A percentile compares a stretch with the other conserved stretches of the same genome.
These are phyloP conservation scores for Hirsutella thompsonii DNA, from an alignment of 2,329 filamentous ascomycete genomes.

Conservation along the genomic window DNA sequence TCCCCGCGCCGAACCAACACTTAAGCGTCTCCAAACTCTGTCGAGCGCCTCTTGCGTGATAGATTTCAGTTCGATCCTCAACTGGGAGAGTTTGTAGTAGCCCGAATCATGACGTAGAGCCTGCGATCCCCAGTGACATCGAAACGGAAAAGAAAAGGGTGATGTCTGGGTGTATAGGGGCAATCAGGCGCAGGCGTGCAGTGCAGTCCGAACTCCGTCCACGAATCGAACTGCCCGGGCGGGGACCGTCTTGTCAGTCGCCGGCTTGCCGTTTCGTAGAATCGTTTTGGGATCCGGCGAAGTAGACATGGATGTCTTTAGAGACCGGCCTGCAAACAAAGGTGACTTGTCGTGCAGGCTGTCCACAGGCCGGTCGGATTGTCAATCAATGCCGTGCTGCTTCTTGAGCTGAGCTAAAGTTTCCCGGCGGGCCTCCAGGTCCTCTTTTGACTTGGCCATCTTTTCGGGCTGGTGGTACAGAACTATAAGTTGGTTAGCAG, in stretches of 20 bases:
- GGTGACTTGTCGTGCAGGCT: slow-evolving; percentile 29
- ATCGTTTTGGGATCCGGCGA: slow-evolving; percentile 29
- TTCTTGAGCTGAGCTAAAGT: slow-evolving; percentile 97
- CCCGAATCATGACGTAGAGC: no score
- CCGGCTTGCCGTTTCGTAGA: slow-evolving; percentile 28
- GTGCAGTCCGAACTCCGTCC: slow-evolving; percentile 23
- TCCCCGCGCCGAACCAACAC: no score
- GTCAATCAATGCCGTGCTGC: slow-evolving; percentile 98
- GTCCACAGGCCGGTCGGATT: slow-evolving; percentile 58
- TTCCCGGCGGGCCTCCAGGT: slow-evolving; percentile 85
- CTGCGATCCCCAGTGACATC: no score
- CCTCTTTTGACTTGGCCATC: slow-evolving; percentile 75
- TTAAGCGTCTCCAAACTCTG: no score
- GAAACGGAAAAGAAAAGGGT: no score
- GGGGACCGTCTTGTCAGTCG: slow-evolving; percentile 20
- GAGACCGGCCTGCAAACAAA: slow-evolving; percentile 50
- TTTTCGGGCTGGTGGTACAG: slow-evolving; percentile 54
- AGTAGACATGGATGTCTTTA: slow-evolving; percentile 27
- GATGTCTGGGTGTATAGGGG: not conserved
- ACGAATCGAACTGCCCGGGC: slow-evolving; percentile 27
- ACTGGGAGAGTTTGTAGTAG: no score
- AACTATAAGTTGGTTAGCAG: slow-evolving; percentile 23
- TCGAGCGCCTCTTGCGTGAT: no score
- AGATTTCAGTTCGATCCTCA: no score
- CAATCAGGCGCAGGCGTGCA: slow-evolving; percentile 25